Evolutionary conservation across 78 protist species (phyloP).

Genomic region (Tieghemostelium lacteum): DNA sequence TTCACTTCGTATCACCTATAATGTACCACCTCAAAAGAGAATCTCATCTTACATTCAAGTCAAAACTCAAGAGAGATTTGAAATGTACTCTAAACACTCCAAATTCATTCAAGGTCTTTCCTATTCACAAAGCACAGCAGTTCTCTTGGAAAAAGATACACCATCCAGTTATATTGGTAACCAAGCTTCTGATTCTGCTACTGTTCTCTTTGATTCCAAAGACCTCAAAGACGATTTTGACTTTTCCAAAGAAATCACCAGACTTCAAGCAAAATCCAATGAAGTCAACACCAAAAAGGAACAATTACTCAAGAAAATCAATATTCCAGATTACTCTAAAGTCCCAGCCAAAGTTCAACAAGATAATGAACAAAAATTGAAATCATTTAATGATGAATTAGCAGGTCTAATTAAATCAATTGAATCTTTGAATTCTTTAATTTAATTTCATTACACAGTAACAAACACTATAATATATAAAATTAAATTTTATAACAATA

Average conservation of each 20-base stretch:
- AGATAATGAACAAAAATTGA: conserved; percentile 26
- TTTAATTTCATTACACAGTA: too few relatives aligned
- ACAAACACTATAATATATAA: too few relatives aligned
- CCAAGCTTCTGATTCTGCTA: conserved; percentile 19
- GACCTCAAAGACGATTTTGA: conserved; percentile 44
- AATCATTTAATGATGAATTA: conserved; percentile 47
- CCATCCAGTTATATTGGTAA: conserved; percentile 37
- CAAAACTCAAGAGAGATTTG: conserved; percentile 16
- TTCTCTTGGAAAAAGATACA: not conserved
- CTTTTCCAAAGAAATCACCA: conserved; percentile 22
- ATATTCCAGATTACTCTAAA: conserved; percentile 41
- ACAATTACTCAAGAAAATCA: conserved; percentile 18
- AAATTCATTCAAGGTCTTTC: conserved; percentile 32
- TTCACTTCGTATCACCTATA: conserved; percentile 59
- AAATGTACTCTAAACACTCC: not conserved
- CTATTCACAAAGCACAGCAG: conserved; percentile 2
- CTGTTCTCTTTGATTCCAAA: conserved; percentile 15
- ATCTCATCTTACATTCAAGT: conserved; percentile 25
- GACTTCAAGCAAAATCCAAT: conserved; percentile 20
- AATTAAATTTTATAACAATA: too few relatives aligned
- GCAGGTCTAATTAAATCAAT: conserved; percentile 15
- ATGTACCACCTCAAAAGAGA: conserved; percentile 20
- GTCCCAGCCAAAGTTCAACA: conserved; percentile 50
- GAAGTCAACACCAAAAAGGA: conserved; percentile 2
- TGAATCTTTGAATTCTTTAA: conserved; percentile 26